Evolutionary conservation across 78 protist genomes (phyloP).

Genomic region (Speleostelium caveatum): DNA sequence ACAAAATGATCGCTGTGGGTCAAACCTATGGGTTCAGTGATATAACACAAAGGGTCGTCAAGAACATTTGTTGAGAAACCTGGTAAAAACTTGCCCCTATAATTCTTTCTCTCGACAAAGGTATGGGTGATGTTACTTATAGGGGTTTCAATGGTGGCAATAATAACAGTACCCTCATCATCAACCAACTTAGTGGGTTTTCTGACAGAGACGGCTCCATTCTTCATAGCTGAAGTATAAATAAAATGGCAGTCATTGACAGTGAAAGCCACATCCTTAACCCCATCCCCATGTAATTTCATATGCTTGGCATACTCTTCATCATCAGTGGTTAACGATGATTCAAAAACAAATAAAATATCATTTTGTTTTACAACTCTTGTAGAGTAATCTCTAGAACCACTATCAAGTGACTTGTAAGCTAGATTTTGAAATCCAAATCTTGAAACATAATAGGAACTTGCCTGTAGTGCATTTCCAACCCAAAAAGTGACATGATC

Average conservation of each 20-base stretch:
- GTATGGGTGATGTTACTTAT: slow-evolving; percentile 88
- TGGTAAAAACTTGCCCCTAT: slow-evolving; percentile 85
- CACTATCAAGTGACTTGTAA: slow-evolving; percentile 86
- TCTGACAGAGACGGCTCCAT: slow-evolving; percentile 82
- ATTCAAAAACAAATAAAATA: slow-evolving; percentile 31
- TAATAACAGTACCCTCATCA: slow-evolving; percentile 85
- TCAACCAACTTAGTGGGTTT: slow-evolving; percentile 85
- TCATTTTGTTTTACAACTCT: slow-evolving; percentile 80
- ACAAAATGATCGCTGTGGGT: slow-evolving; percentile 84
- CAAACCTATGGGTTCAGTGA: slow-evolving; percentile 57
- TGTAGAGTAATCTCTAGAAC: slow-evolving; percentile 74
- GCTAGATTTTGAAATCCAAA: slow-evolving; percentile 87
- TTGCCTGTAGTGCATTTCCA: slow-evolving; percentile 93
- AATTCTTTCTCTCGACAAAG: slow-evolving; percentile 84
- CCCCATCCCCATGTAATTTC: slow-evolving; percentile 87
- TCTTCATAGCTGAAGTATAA: slow-evolving; percentile 65
- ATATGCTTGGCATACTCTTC: slow-evolving; percentile 63
- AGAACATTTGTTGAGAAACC: slow-evolving; percentile 45
- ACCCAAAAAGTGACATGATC: slow-evolving; percentile 88
- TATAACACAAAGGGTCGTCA: slow-evolving; percentile 29
- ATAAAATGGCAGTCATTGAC: slow-evolving; percentile 78
- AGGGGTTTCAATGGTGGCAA: slow-evolving; percentile 85
- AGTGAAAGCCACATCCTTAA: slow-evolving; percentile 86
- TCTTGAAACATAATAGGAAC: slow-evolving; percentile 79
- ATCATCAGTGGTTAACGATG: slow-evolving; percentile 15